Conservation (phyloP, 139 green algal genomes). For the Coelastrella sp. region DNA sequence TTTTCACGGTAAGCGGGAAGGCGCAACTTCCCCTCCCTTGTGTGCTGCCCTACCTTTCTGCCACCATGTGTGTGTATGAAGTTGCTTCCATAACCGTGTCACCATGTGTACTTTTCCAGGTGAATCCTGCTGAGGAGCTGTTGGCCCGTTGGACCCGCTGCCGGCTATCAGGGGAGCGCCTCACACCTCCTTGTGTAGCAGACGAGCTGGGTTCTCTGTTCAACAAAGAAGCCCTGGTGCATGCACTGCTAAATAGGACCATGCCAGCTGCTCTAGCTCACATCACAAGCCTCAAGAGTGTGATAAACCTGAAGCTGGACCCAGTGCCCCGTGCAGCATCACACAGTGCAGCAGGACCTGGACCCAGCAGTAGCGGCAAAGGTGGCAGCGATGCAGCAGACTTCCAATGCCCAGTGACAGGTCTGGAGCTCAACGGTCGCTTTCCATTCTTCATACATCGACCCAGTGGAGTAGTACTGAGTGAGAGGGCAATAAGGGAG, state of each 20-base stretch:
- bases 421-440: conserved; percentile 75
- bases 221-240: conserved; percentile 66
- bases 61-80: too few relatives aligned
- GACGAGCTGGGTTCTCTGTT: conserved; percentile 79
- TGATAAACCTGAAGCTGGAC: conserved; percentile 77
- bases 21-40: too few relatives aligned
- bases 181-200: conserved; percentile 77
- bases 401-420: conserved; percentile 85
- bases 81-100: neutral
- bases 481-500: conserved; percentile 85
- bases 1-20: too few relatives aligned
- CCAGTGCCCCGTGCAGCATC: conserved; percentile 17
- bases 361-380: conserved; percentile 20
- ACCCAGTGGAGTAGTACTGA: conserved; percentile 76
- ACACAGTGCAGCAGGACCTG: neutral
- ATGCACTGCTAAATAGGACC: conserved; percentile 75
- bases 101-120: conserved; percentile 61
- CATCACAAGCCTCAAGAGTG: conserved; percentile 78
- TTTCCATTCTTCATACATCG: conserved; percentile 39
- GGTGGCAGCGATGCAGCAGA: conserved; percentile 18
- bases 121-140: conserved; percentile 79
- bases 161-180: conserved; percentile 74
- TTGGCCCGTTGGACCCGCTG: conserved; percentile 84
- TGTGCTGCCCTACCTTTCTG: too few relatives aligned
- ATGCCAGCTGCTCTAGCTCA: conserved; percentile 74